Evolutionary conservation across 495 filamentous ascomycete genomes (phyloP), one percentile per base, ranked within the genome.

Genomic region (Umbilicaria muhlenbergii): DNA sequence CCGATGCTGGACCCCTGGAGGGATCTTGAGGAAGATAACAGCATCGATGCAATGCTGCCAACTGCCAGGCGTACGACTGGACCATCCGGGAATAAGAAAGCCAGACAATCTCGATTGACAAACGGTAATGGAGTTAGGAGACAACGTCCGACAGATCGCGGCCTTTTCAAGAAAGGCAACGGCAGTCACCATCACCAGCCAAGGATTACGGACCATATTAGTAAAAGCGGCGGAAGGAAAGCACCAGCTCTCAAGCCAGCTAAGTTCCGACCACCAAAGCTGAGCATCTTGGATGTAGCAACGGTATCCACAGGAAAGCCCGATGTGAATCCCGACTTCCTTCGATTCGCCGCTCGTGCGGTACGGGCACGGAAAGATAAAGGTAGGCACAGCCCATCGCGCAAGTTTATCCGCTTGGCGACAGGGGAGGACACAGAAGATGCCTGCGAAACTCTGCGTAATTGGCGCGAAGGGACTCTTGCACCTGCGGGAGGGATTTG

Each of bases 391-490:
- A 85, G 78, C 40, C 86, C 86, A n/a, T 69, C 73, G 5, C 66
- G 59, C 31, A 98, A 95, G 56, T 60, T 75, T 28, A 73, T 98
- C 39, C 63, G 74, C 31, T 57, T 98, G 6, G 78, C 76, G 32
- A 88, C 75, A 19, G 68, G 66, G 17, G 53, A 62, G 13, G 88
- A 95, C 51, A 93, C 83, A 6, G 59, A 75, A 17, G 91, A 95
- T 55, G 81, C 77, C 1, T 75, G 78, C 37, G 59, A 64, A 12
- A 66, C 75, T 11, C 61, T 98, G 38, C 65, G 63, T 16, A 70
- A 81, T 43, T 98, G 91, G 91, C 80, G 75, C 53, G 68, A 66
- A 46, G 87, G 88, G 6, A 75, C 58, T 34, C 77, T 88, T 38
- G 60, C 55, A 16, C 73, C 73, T 28, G 24, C 24, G 24, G 24